Conservation (phyloP, 1,284 basidiomycete species). For the Schizopora paradoxa region DNA sequence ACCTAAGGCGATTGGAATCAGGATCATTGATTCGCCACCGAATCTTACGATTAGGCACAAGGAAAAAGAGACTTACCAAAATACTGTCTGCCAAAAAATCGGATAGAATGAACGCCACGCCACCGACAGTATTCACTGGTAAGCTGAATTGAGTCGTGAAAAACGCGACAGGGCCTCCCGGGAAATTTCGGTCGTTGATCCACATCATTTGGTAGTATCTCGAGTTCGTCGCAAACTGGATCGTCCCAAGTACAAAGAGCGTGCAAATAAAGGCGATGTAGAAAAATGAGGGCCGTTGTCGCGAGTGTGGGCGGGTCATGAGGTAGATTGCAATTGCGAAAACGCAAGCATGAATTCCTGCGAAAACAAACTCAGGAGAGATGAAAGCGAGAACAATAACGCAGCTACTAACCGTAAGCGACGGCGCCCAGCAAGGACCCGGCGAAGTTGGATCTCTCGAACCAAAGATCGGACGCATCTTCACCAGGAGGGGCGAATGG, state of each 20-base stretch:
- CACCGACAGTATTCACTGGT: too few species aligned
- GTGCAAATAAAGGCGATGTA: too few species aligned
- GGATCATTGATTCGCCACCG: too few species aligned
- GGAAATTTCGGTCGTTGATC: conserved; percentile 18
- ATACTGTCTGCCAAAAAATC: too few species aligned
- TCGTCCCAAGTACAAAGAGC: conserved; percentile 29
- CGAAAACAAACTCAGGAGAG: not conserved
- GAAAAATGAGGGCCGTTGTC: too few species aligned
- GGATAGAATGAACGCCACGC: too few species aligned
- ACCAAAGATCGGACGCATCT: conserved; percentile 17
- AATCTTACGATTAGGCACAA: too few species aligned
- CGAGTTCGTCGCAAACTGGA: conserved; percentile 28
- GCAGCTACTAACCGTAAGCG: conserved; percentile 12
- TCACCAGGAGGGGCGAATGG: too few species aligned
- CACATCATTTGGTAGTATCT: conserved; percentile 31
- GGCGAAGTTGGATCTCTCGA: conserved; percentile 12
- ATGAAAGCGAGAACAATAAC: too few species aligned
- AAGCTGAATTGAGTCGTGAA: not conserved
- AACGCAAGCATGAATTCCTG: not conserved
- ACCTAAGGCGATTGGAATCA: too few species aligned
- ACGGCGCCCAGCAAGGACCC: conserved; percentile 15
- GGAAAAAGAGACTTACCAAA: too few species aligned
- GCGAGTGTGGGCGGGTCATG: too few species aligned
- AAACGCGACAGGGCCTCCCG: not conserved
- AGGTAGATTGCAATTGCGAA: not conserved